Evolutionary conservation across 495 filamentous ascomycete species (phyloP).

Genomic region (Geopyxis carbonaria): DNA sequence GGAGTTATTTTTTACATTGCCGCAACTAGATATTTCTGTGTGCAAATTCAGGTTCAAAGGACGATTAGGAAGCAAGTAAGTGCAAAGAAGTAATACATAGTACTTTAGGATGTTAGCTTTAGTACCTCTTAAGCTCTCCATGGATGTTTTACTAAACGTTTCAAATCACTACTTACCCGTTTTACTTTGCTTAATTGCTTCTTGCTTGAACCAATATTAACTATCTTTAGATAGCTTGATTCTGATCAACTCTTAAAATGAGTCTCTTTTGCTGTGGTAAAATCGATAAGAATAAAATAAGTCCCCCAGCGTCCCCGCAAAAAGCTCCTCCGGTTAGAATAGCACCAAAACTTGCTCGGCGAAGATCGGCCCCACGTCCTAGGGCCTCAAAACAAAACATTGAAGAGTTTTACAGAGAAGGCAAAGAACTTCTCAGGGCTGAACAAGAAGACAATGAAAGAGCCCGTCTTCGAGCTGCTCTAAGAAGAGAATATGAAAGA

Average conservation of each 20-base stretch:
- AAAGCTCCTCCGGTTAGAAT: not conserved
- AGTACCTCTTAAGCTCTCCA: no score
- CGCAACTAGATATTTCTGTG: no score
- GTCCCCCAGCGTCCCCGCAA: not conserved
- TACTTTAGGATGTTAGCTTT: no score
- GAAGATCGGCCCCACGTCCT: not conserved
- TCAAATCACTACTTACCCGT: no score
- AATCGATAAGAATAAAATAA: not conserved
- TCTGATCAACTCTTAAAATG: not conserved
- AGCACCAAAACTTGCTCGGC: not conserved
- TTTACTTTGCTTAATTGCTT: no score
- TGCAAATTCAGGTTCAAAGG: no score
- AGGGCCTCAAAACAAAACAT: constrained; percentile 7
- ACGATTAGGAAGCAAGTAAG: no score
- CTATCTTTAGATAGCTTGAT: no score
- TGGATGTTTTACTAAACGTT: no score
- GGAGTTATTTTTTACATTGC: no score
- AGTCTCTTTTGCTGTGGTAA: constrained; percentile 4
- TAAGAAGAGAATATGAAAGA: constrained; percentile 1
- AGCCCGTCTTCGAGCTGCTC: constrained; percentile 1
- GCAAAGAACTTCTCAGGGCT: constrained; percentile 3
- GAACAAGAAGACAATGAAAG: constrained; percentile 5
- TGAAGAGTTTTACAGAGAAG: constrained; percentile 7
- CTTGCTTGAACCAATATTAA: no score
- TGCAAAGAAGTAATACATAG: no score